phyloP scores from a whole-genome alignment of 768 basidiomycete genomes.

The Chlorophyllum brunneum region DNA sequence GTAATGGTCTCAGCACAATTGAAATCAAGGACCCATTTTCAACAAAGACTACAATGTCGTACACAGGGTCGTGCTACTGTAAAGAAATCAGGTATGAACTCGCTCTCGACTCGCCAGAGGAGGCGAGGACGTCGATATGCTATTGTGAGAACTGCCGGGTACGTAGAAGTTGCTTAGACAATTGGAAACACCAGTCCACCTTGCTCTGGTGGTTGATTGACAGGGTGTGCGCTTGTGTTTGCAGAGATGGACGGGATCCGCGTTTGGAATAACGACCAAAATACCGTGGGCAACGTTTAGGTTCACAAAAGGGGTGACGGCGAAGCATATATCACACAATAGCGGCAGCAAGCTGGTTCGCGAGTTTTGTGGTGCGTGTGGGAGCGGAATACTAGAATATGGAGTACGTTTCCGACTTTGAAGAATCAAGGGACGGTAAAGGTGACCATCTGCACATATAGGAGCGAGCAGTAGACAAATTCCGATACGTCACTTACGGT shows the following conservation, averaged over 20 bases:
- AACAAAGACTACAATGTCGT: not conserved
- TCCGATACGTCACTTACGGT: constrained; percentile 16
- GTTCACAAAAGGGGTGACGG: constrained; percentile 11
- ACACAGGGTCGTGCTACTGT: constrained; percentile 17
- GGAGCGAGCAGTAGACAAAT: constrained; percentile 16
- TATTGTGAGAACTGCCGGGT: constrained; percentile 18
- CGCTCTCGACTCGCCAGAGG: constrained; percentile 11
- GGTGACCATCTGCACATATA: not conserved
- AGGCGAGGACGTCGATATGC: constrained; percentile 17
- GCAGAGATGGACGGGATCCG: constrained; percentile 19
- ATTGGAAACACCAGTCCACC: too few relatives aligned
- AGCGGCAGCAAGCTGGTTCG: constrained; percentile 15
- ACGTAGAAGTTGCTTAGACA: not conserved
- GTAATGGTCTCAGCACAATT: not conserved
- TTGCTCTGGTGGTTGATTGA: not conserved
- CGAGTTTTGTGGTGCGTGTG: constrained; percentile 17
- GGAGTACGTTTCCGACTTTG: constrained; percentile 9
- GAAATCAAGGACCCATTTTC: not conserved
- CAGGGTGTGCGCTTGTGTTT: not conserved
- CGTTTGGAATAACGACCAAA: constrained; percentile 18
- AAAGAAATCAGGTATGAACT: constrained; percentile 14
- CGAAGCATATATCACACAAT: constrained; percentile 15
- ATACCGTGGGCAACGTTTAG: constrained; percentile 14
- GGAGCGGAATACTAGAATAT: constrained; percentile 17
- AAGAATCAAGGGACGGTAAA: not conserved